Base-by-base conservation (phyloP, 768 basidiomycete genomes). In the Lactarius trivialis region DNA sequence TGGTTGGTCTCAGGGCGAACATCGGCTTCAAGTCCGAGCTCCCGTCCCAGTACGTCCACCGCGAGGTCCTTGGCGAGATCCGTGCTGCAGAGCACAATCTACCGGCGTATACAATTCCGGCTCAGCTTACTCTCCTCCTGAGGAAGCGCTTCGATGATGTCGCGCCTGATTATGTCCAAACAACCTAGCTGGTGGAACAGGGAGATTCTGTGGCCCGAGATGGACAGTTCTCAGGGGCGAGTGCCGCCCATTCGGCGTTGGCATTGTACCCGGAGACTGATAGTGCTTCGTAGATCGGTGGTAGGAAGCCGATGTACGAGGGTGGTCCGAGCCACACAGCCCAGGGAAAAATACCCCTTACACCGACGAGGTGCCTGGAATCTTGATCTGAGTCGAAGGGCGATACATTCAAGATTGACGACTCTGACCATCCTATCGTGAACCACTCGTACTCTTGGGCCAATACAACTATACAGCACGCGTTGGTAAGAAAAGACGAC, bases 121-220 rank as follows among this genome's bases (percentile, higher is more conserved):
- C 52, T 54, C 62, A 56, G 39, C 53, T 32, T 32, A 37, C 39
- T 32, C 52, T 32, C 43, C 34, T 55, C 30, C 26, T 3, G 41
- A 19, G 36, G 19, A 55, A 7, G 32, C 48, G 50, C 32, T 34
- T 53, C 37, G 2, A 59, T 59, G 58, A 74, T 61, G 39, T 71
- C 69, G 7, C 34, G 65, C 30, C 76, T 72, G n/a, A 78, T 53
- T 19, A 77, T 65, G 48, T 78, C 68, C 64, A 79, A 69, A 60
- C 78, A 78, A 26, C 75, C 74, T 0, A 79, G 68, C 37, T 75
- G 72, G 68, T 79, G 77, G 41, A 79, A 71, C 68, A 78, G 73
- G 34, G 59, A 60, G 33, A 78, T 63, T 9, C 7, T 70, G 30
- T 8, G 57, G 56, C 72, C 72, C 72, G 17, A 74, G 64, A 43